Base-by-base conservation (phyloP, 108 stramenopile species). In the Skeletonema menzelii region DNA sequence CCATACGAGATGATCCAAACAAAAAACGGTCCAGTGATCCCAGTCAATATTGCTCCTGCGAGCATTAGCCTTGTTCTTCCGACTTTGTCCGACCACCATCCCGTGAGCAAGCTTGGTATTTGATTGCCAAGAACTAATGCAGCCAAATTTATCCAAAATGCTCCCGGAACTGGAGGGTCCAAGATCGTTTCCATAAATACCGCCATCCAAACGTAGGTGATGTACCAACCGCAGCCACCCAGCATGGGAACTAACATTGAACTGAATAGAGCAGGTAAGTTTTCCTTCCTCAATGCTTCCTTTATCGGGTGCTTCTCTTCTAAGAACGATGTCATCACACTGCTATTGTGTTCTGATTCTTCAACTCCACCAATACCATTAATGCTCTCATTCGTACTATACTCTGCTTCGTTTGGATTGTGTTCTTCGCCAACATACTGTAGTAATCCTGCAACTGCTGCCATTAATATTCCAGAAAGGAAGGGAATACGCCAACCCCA, bases 401-500 rank as follows among this genome's bases (percentile, higher is more conserved):
- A 67, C 10, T 76, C 77, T 22, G 69, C 81, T 27, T 65, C 79
- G 42, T 75, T 83, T 22, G 84, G 74, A 74, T 83, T 69, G 34
- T 82, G 77, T 28, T 91, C 88, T 14, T 67, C 65, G 8, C 80
- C 87, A 61, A 85, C 40, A 7, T 57, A 22, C 26, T 78, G 73
- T 13, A 89, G 71, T 55, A 85, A 86, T 7, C 72, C 63, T 46
- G 85, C 88, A 8, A 75, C 80, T 37, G 76, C 19, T 12, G 77
- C 75, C 61, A 92, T 82, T 1, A 88, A 40, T 30, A 92, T 83
- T 17, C 91, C 88, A 46, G 81, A 85, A 31, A 89, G 58, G 57
- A 94, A 94, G 13, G 90, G 90, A 19, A 90, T 64, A 1, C 93
- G 67, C 93, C 93, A 94, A 56, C 87, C 93, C 89, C 89, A 94